phyloP scores from a whole-genome alignment of 306 rosid genomes.

The Malus sieversii region DNA sequence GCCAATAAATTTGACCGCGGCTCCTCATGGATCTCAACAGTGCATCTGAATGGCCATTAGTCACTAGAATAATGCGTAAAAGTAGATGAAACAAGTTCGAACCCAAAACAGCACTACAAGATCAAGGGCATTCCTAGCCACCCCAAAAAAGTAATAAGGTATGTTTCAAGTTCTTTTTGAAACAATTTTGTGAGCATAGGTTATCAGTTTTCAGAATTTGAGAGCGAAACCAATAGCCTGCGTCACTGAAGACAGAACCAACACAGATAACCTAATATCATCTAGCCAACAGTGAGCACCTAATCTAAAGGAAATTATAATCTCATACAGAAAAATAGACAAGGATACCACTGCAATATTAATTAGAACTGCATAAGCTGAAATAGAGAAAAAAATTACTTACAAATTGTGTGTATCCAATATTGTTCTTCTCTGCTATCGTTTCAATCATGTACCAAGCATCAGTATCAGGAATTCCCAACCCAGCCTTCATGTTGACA shows the following conservation, averaged over 20 bases:
- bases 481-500: conserved; percentile 63
- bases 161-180: too few species aligned
- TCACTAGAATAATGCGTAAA: too few species aligned
- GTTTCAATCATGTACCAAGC: conserved; percentile 96
- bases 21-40: background rate
- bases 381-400: conserved; percentile 22
- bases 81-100: too few species aligned
- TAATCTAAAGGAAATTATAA: background rate
- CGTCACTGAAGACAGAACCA: background rate
- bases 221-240: too few species aligned
- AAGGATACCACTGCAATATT: background rate
- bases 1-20: background rate
- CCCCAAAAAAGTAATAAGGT: too few species aligned
- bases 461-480: conserved; percentile 88
- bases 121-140: too few species aligned
- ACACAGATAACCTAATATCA: background rate
- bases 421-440: conserved; percentile 81
- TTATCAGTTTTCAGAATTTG: too few species aligned
- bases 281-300: background rate
- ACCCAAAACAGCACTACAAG: too few species aligned
- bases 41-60: background rate
- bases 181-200: too few species aligned
- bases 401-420: conserved; percentile 92
- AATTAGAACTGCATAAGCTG: background rate
- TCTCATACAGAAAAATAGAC: background rate